Evolutionary conservation across 1,284 basidiomycete genomes (phyloP).

Genomic region (Naganishia sp.): DNA sequence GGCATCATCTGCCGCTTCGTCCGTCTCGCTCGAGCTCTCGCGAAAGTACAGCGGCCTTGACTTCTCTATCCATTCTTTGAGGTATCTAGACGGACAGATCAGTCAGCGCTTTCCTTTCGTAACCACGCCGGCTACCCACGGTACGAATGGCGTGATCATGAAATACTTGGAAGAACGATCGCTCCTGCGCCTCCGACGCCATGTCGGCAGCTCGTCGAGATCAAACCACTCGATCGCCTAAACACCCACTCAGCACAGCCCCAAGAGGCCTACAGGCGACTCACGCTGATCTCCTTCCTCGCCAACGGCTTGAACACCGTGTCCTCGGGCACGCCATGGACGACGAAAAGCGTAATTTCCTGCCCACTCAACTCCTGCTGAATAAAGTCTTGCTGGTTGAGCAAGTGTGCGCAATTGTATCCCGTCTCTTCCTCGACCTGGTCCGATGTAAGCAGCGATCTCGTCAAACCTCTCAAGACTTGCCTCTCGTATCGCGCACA

Average conservation of each 20-base stretch:
- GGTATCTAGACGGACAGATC: conserved; percentile 33
- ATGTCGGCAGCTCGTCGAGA: conserved; percentile 85
- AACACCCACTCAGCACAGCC: background rate
- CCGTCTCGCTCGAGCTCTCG: conserved; percentile 5
- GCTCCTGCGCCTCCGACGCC: conserved; percentile 73
- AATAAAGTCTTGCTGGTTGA: conserved; percentile 72
- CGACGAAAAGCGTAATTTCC: conserved; percentile 90
- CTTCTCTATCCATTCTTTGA: conserved; percentile 39
- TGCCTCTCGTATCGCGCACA: conserved; percentile 89
- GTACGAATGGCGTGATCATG: conserved; percentile 92
- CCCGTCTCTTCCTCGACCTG: conserved; percentile 94
- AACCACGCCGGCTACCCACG: conserved; percentile 59
- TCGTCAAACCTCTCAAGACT: conserved; percentile 36
- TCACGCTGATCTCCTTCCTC: conserved; percentile 95
- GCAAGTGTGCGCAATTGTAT: conserved; percentile 73
- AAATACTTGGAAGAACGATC: conserved; percentile 68
- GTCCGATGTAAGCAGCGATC: background rate
- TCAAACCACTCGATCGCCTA: conserved; percentile 98
- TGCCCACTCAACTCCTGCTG: conserved; percentile 83
- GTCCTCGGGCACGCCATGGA: conserved; percentile 84
- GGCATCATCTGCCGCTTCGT: conserved; percentile 6
- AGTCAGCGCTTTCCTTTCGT: no score
- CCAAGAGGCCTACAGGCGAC: conserved; percentile 46
- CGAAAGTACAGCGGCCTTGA: background rate
- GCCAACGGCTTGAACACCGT: conserved; percentile 91